These are phyloP conservation scores for Penicillium nucicola DNA, from an alignment of 495 filamentous ascomycete species.

Conservation along the genomic window DNA sequence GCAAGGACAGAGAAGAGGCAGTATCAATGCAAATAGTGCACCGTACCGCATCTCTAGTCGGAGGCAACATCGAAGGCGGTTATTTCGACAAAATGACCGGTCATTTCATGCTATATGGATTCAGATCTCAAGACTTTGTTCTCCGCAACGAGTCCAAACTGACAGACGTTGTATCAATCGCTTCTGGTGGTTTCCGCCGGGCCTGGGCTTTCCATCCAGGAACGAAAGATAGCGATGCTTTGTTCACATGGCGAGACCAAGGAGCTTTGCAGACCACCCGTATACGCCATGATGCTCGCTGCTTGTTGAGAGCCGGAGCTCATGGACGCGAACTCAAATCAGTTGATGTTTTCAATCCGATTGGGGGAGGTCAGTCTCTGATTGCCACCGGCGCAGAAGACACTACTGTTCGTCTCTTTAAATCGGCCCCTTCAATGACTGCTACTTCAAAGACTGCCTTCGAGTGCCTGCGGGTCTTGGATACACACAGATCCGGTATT, in stretches of 20 bases:
- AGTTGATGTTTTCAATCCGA: slow-evolving; percentile 47
- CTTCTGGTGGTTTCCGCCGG: slow-evolving; percentile 82
- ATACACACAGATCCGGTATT: slow-evolving; percentile 76
- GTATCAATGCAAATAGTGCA: slow-evolving; percentile 47
- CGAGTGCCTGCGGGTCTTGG: slow-evolving; percentile 58
- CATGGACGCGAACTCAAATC: slow-evolving; percentile 91
- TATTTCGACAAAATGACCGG: slow-evolving; percentile 47
- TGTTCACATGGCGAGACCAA: slow-evolving; percentile 54
- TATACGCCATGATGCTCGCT: slow-evolving; percentile 45
- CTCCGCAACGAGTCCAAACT: slow-evolving; percentile 70
- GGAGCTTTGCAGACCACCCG: slow-evolving; percentile 39
- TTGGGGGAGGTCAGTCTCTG: slow-evolving; percentile 13
- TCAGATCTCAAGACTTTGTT: slow-evolving; percentile 72
- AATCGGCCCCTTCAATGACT: slow-evolving; percentile 11
- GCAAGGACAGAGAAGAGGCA: not conserved
- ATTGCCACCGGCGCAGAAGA: slow-evolving; percentile 90
- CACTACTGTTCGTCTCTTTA: slow-evolving; percentile 68
- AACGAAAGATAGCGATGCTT: slow-evolving; percentile 16
- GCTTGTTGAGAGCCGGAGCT: slow-evolving; percentile 59
- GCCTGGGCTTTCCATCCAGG: slow-evolving; percentile 56
- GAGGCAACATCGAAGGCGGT: slow-evolving; percentile 64
- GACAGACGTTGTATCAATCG: slow-evolving; percentile 61
- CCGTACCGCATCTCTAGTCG: slow-evolving; percentile 56
- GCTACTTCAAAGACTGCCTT: slow-evolving; percentile 33
- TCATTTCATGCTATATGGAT: slow-evolving; percentile 73